Base-by-base conservation (phyloP, 805 yeast genomes). In the Starmerella khaoyaiensis region DNA sequence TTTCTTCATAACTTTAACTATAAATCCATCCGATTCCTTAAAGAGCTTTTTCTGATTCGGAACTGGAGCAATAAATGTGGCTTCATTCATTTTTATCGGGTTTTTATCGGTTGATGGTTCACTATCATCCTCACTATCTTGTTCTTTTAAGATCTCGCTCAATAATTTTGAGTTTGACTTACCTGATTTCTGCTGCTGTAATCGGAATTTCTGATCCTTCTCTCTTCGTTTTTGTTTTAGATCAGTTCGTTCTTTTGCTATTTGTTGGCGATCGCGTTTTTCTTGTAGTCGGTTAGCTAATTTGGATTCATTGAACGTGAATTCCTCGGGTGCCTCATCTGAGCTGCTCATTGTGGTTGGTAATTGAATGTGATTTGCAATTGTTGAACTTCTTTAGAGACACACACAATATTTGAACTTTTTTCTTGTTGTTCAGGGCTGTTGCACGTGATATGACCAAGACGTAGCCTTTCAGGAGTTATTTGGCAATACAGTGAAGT, bases 271-370 rank as follows among this genome's bases (percentile, higher is more conserved):
- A 21, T 22, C 38, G 26, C 42, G 44, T 15, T 38, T 36, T 17
- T 30, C 39, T 24, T 39, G 24, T 18, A 24, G 29, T 33, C 31
- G 21, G 8, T 37, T 29, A 16, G 39, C 26, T 19, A 35, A 35
- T 11, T 47, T 44, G 1, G 58, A 42, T 7, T 37, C 48, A 16
- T 35, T 28, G 32, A 54, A 42, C 8, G 50, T 41, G 29, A 53
- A 56, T 37, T 58, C 62, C 30, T 58, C 62, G 11, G 62, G 62
- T 3, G 62, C 62, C 31, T 52, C 58, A 41, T 58, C 62, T 28
- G 55, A 39, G 35, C 34, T 37, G 33, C 36, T 32, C 26, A 18
- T 35, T 17, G 16, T 4, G 6, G 8, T 21, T 18, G 10, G 7
- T 9, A 9, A 7, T 7, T 8, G 8, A 21, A 15, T 6, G 14